These are phyloP conservation scores for Penicillium odoratum DNA, from an alignment of 495 filamentous ascomycete species.

Conservation along the genomic window DNA sequence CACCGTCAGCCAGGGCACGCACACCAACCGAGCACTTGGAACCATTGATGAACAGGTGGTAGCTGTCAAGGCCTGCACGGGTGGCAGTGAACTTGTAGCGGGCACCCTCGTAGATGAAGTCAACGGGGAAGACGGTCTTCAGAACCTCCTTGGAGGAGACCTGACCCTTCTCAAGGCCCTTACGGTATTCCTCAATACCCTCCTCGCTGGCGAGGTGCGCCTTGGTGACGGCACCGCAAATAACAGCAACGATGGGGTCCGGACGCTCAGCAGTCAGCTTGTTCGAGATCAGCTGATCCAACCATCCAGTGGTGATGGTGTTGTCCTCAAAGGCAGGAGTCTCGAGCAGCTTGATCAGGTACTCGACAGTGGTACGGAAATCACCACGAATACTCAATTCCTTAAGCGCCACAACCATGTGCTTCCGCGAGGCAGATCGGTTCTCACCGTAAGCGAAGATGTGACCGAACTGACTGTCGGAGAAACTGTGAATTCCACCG, in stretches of 20 bases:
- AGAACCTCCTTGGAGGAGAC: constrained; percentile 94
- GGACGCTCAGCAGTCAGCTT: constrained; percentile 96
- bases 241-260: constrained; percentile 84
- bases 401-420: constrained; percentile 99
- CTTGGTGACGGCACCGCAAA: constrained; percentile 93
- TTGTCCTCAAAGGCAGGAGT: constrained; percentile 98
- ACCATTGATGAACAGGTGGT: constrained; percentile 98
- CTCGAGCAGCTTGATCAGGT: constrained; percentile 97
- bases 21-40: constrained; percentile 95
- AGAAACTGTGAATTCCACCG: constrained; percentile 98
- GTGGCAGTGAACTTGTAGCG: constrained; percentile 99
- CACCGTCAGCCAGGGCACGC: constrained; percentile 88
- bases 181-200: constrained; percentile 82
- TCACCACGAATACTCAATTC: constrained; percentile 99
- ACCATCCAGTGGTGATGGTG: constrained; percentile 98
- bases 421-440: constrained; percentile 90
- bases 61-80: constrained; percentile 87
- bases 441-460: constrained; percentile 99
- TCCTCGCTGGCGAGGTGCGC: constrained; percentile 89
- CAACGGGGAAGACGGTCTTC: constrained; percentile 96
- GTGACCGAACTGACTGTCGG: constrained; percentile 98
- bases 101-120: constrained; percentile 96
- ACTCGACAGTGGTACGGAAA: constrained; percentile 97
- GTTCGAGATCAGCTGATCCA: constrained; percentile 97
- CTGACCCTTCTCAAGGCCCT: constrained; percentile 93